A percentile compares a stretch with the other conserved stretches of the same genome.
These are phyloP conservation scores for Vanderwaltozyma polyspora DNA, from an alignment of 805 yeast species.

Conservation along the genomic window DNA sequence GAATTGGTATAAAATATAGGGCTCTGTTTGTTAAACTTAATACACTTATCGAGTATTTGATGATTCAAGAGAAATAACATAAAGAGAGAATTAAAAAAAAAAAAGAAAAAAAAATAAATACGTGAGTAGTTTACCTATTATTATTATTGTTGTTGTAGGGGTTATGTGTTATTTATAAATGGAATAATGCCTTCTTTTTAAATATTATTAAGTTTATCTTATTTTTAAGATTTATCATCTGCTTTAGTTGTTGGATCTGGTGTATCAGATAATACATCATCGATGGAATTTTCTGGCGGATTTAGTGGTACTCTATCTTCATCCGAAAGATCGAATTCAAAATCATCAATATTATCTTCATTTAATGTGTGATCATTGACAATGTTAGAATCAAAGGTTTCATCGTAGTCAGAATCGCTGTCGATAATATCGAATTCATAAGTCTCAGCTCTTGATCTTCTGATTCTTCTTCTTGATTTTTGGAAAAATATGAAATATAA, in stretches of 20 bases:
- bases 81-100: too few relatives aligned
- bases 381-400: constrained; percentile 16
- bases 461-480: constrained; percentile 32
- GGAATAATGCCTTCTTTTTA: not conserved
- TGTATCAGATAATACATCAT: constrained; percentile 1
- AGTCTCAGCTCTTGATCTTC: constrained; percentile 56
- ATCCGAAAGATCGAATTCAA: constrained; percentile 27
- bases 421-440: constrained; percentile 71
- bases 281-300: not conserved
- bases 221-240: not conserved
- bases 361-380: constrained; percentile 7
- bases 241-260: not conserved
- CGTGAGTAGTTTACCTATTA: too few relatives aligned
- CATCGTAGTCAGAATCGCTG: constrained; percentile 39
- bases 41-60: too few relatives aligned
- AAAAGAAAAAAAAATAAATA: too few relatives aligned
- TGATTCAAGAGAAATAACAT: too few relatives aligned
- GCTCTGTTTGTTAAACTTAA: too few relatives aligned
- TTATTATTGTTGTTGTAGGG: too few relatives aligned
- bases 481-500: constrained; percentile 36
- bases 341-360: constrained; percentile 19
- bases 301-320: constrained; percentile 13
- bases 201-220: not conserved
- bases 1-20: too few relatives aligned
- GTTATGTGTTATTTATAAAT: too few relatives aligned